These are phyloP conservation scores for Neofusicoccum parvum DNA, from an alignment of 2,329 filamentous ascomycete genomes.

Conservation along the genomic window DNA sequence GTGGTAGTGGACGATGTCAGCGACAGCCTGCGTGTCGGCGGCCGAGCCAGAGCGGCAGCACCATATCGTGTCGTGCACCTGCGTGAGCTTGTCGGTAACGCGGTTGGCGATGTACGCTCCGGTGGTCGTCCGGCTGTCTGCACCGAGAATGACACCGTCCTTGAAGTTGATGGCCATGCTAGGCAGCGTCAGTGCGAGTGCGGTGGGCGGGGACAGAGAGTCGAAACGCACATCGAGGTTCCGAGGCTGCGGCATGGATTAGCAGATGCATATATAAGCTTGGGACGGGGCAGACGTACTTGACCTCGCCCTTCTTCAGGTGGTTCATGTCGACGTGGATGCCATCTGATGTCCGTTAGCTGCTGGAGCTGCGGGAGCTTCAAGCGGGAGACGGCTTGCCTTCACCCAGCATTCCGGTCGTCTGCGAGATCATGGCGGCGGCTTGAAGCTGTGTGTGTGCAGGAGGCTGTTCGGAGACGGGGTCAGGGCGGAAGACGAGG, in stretches of 20 bases:
- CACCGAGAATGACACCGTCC: constrained; percentile 95
- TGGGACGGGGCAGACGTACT: constrained; percentile 62
- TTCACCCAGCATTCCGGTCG: constrained; percentile 42
- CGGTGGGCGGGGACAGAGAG: constrained; percentile 26
- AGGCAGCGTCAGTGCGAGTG: constrained; percentile 31
- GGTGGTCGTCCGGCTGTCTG: constrained; percentile 95
- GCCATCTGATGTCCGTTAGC: constrained; percentile 69
- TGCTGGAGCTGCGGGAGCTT: constrained; percentile 6
- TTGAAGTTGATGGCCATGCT: constrained; percentile 99
- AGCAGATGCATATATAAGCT: background rate
- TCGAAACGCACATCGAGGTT: constrained; percentile 81
- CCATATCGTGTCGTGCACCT: constrained; percentile 99
- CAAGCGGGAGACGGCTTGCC: constrained; percentile 28
- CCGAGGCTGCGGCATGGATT: constrained; percentile 66
- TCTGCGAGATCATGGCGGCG: constrained; percentile 20
- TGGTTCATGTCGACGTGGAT: constrained; percentile 99
- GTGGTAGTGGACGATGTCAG: constrained; percentile 97
- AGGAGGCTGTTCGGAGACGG: background rate
- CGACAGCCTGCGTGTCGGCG: constrained; percentile 95
- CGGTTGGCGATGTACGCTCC: constrained; percentile 98
- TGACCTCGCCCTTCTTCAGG: constrained; percentile 98
- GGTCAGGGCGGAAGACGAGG: background rate
- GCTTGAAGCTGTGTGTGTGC: constrained; percentile 13
- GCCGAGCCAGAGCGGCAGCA: constrained; percentile 98
- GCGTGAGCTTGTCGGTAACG: constrained; percentile 98